Evolutionary conservation across 768 basidiomycete genomes (phyloP).

Genomic region (Tulasnella sp.): DNA sequence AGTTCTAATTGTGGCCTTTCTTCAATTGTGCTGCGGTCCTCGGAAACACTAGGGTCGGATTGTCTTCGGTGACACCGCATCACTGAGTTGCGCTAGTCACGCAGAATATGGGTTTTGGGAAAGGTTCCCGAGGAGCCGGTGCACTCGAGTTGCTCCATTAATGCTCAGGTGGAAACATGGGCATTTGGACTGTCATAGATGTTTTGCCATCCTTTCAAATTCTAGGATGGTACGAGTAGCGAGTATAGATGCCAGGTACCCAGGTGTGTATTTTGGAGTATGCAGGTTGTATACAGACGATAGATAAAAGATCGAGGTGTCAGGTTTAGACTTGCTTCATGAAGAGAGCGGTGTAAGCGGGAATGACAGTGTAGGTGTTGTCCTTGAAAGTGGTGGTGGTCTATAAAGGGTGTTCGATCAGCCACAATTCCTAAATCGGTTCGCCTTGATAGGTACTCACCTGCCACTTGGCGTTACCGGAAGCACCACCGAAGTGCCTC

Average conservation of each 20-base stretch:
- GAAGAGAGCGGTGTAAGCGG: slow-evolving; percentile 42
- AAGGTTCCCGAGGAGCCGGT: too few relatives aligned
- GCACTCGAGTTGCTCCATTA: too few relatives aligned
- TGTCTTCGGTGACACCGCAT: neutral
- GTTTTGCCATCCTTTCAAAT: too few relatives aligned
- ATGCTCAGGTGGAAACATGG: too few relatives aligned
- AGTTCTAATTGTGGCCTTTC: neutral
- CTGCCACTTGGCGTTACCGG: slow-evolving; percentile 56
- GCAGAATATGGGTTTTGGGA: neutral
- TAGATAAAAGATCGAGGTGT: neutral
- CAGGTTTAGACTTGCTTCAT: slow-evolving; percentile 35
- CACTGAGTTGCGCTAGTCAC: neutral
- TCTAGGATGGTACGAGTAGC: too few relatives aligned
- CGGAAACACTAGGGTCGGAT: neutral
- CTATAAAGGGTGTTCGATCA: slow-evolving; percentile 1
- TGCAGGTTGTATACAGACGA: neutral
- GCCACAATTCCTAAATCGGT: neutral
- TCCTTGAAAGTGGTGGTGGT: slow-evolving; percentile 40
- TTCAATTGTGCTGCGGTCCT: neutral
- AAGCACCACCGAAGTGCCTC: slow-evolving; percentile 53
- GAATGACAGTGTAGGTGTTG: slow-evolving; percentile 41
- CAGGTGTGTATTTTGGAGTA: neutral
- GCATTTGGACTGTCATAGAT: too few relatives aligned
- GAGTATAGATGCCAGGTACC: too few relatives aligned
- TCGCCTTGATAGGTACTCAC: neutral